Percentiles rank a stretch among this genome's conserved stretches.
These are phyloP conservation scores for Pisolithus thermaeus DNA, from an alignment of 1,284 basidiomycete genomes.

Conservation along the genomic window DNA sequence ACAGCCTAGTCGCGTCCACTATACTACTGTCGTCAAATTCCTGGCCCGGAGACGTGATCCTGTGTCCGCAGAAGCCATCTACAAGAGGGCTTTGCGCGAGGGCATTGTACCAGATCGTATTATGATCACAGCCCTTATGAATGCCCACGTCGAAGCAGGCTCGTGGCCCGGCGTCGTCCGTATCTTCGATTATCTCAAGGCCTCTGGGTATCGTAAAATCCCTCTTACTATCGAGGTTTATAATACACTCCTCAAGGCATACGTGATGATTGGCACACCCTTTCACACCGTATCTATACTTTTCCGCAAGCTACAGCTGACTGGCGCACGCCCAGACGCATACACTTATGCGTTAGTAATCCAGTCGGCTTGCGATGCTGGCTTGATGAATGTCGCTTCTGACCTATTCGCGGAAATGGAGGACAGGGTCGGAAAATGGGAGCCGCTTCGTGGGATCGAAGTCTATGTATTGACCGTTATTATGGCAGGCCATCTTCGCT, in stretches of 20 bases:
- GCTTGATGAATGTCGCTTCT: slow-evolving; percentile 60
- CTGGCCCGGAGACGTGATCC: slow-evolving; percentile 66
- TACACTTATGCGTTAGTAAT: slow-evolving; percentile 76
- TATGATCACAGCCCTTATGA: slow-evolving; percentile 73
- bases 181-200: slow-evolving; percentile 64
- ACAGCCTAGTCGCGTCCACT: slow-evolving; percentile 49
- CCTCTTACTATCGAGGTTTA: slow-evolving; percentile 53
- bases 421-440: slow-evolving; percentile 28
- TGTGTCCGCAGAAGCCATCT: slow-evolving; percentile 62
- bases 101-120: slow-evolving; percentile 59
- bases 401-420: slow-evolving; percentile 71
- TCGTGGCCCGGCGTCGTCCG: slow-evolving; percentile 74
- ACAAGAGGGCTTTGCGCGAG: slow-evolving; percentile 55
- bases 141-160: slow-evolving; percentile 79
- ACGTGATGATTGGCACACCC: slow-evolving; percentile 77
- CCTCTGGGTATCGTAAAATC: slow-evolving; percentile 31
- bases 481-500: slow-evolving; percentile 72
- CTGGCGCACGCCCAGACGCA: slow-evolving; percentile 51
- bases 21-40: slow-evolving; percentile 66
- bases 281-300: slow-evolving; percentile 60
- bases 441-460: slow-evolving; percentile 41
- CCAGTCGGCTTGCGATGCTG: slow-evolving; percentile 79
- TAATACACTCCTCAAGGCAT: slow-evolving; percentile 83
- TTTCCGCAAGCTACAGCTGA: slow-evolving; percentile 54
- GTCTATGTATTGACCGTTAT: slow-evolving; percentile 78